Evolutionary conservation across 768 basidiomycete genomes (phyloP), one percentile per base, ranked within the genome.

Genomic region (Psilocybe tampanensis): DNA sequence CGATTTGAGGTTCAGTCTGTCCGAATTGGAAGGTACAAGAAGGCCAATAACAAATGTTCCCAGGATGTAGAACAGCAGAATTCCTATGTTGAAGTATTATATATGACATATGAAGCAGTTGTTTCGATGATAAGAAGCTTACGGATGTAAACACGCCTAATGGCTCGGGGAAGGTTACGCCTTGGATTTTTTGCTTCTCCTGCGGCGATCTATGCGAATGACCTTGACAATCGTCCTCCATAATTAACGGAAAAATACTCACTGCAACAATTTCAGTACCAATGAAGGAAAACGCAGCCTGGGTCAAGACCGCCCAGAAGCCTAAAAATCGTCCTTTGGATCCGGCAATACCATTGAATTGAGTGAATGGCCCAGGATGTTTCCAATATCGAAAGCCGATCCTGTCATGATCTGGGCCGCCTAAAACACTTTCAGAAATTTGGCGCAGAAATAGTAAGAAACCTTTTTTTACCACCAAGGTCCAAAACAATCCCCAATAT

Each of bases 231-330:
- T 23, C 18, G 29, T 34, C 15, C 3, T 17, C 26, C 17, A 36
- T 19, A 3, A 17, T 21, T 23, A 23, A 2, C 52, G 8, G 19
- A 18, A 39, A 18, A 18, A 44, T 19, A 45, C 83, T 64, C 75
- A 91, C 88, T 24, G 92, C 93, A 41, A 96, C 94, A 66, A 96
- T 94, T 71, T 98, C 95, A 6, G 94, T 95, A 15, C 95, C 95
- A 58, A 95, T 94, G 60, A 75, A 95, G 11, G 92, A 94, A 78
- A 95, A 97, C 13, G 92, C 94, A 3, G 95, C 95, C 62, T 95
- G 89, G 7, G 87, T 86, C 73, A 96, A 69, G 15, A 80, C 77
- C 13, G 76, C 77, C 78, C 77, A 81, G 70, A 74, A 83, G 4
- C 78, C 82, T 29, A 84, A 66, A 81, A 98, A 97, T 22, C 77